These are phyloP conservation scores for Schoenoplectus triqueter DNA, from an alignment of 202 grass and related monocot species.

Conservation along the genomic window DNA sequence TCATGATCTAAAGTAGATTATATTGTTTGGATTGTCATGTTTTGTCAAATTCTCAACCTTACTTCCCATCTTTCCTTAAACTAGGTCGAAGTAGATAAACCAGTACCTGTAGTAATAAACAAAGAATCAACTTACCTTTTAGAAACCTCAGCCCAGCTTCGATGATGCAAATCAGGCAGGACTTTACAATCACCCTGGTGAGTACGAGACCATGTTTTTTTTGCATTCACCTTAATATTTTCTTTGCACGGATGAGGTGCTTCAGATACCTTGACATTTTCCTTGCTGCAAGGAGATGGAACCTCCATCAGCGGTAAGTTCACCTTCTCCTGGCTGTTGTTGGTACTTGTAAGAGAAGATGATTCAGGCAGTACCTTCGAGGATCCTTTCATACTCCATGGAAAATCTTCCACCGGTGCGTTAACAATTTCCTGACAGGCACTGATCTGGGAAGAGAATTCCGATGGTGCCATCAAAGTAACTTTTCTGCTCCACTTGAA, in stretches of 20 bases:
- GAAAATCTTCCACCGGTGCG: background rate
- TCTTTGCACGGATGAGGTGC: constrained; percentile 24
- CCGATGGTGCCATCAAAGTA: background rate
- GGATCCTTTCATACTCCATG: constrained; percentile 16
- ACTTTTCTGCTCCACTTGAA: constrained; percentile 18
- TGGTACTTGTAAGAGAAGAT: constrained; percentile 18
- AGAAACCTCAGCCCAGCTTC: constrained; percentile 12
- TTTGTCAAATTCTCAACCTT: background rate
- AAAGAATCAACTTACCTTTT: constrained; percentile 35
- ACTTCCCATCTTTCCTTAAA: background rate
- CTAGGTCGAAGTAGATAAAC: background rate
- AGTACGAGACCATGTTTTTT: constrained; percentile 19
- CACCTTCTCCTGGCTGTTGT: constrained; percentile 19
- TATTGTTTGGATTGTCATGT: background rate
- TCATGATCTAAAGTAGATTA: too few relatives aligned
- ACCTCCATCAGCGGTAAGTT: constrained; percentile 16
- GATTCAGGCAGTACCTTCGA: background rate
- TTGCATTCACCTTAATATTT: background rate
- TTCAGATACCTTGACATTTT: constrained; percentile 7
- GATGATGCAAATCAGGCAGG: constrained; percentile 10
- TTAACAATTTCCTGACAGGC: background rate
- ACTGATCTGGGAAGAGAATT: background rate
- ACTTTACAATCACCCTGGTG: background rate
- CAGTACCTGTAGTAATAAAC: background rate
- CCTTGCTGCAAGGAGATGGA: constrained; percentile 28